Evolutionary conservation across 164 flowering plant species (phyloP), one percentile per base, ranked within the genome.

Genomic region (Umbilicus rupestris): DNA sequence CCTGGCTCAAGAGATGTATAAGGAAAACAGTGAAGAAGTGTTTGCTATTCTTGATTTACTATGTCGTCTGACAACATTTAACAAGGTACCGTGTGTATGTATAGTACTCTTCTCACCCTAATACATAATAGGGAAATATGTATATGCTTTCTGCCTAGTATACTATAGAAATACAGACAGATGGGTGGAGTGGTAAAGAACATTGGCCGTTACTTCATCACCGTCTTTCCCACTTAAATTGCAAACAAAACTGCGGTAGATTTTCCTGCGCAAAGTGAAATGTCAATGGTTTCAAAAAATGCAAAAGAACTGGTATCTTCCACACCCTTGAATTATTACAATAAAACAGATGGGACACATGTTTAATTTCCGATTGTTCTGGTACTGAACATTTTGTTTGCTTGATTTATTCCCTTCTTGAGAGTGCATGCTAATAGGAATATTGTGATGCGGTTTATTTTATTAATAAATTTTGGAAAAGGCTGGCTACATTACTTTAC

Each of bases 1-100:
- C 68, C 67, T 94, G 77, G 85, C 87, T 35, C 83, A 77, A 65
- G 78, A 70, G 66, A 70, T 75, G 64, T 77, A 80, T 73, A 26
- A 67, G 64, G 78, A 81, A 24, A 65, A 57, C 64, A 64, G 68
- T 52, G 85, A 84, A 62, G 91, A 94, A 74, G 78, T 76, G 30
- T 68, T 77, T 74, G 78, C 69, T 65, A 81, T 59, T 44, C 86
- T 90, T 73, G 96, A 94, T 62, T 80, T 94, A 62, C 79, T 94
- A 39, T 70, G 73, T 66, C 81, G 95, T 46, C 63, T 94, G 78
- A 83, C 79, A 62, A 79, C 85, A 30, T 87, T 77, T 70, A 89
- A 78, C 82, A 75, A 31, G 94, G 98, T 94, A 87, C 75, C 33
- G 69, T 66, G 41, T 52, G 47, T 5, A 29, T 17, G 19, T 59